Evolutionary conservation across 352 stramenopile genomes (phyloP).

Genomic region (Sclerospora graminicola): DNA sequence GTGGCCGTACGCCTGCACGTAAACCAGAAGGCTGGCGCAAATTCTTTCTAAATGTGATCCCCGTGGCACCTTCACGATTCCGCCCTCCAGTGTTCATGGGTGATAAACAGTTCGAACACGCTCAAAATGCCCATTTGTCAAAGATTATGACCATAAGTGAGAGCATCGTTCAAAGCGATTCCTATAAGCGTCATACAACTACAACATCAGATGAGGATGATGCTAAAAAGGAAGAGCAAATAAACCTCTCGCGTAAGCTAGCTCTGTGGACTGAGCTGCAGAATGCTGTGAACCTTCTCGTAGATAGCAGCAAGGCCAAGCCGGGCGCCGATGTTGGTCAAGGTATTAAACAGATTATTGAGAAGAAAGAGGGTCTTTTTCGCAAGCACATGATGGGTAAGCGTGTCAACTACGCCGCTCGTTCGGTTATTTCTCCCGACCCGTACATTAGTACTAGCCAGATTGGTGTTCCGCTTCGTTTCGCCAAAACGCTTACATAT

Average conservation of each 20-base stretch:
- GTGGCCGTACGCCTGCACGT: conserved; percentile 29
- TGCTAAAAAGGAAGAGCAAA: conserved; percentile 32
- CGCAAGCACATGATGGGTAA: conserved; percentile 98
- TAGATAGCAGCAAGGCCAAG: conserved; percentile 74
- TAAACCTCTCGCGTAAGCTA: conserved; percentile 88
- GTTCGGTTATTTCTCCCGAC: conserved; percentile 99
- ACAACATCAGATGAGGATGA: conserved; percentile 51
- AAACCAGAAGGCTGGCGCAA: conserved; percentile 83
- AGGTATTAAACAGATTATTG: conserved; percentile 96
- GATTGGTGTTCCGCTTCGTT: conserved; percentile 97
- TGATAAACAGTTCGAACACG: conserved; percentile 95
- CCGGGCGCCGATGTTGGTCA: conserved; percentile 54
- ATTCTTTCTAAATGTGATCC: conserved; percentile 95
- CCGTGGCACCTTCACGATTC: conserved; percentile 96
- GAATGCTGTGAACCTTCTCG: conserved; percentile 79
- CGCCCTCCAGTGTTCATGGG: conserved; percentile 95
- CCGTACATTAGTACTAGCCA: conserved; percentile 99
- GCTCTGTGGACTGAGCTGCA: conserved; percentile 97
- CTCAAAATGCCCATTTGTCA: conserved; percentile 92
- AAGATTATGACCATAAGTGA: conserved; percentile 93
- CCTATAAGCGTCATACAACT: conserved; percentile 40
- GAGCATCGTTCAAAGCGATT: conserved; percentile 70
- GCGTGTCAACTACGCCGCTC: conserved; percentile 98
- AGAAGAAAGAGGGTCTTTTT: conserved; percentile 99
- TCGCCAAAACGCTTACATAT: conserved; percentile 97